Conservation (phyloP, 2,329 filamentous ascomycete genomes). For the Escovopsis sp. region DNA sequence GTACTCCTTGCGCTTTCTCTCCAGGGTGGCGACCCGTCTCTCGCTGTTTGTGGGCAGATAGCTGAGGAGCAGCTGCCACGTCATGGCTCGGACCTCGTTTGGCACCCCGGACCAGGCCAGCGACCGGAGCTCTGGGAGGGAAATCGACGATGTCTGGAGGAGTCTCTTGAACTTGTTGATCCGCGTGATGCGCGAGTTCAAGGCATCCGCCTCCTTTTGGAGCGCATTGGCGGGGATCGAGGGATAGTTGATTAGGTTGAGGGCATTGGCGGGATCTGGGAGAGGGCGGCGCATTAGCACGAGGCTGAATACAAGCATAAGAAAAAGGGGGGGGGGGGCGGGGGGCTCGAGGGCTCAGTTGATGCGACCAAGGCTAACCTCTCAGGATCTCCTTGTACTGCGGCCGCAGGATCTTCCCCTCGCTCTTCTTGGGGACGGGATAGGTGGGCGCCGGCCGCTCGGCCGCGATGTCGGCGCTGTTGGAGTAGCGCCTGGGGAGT, state of each 20-base stretch:
- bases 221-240: constrained; percentile 57
- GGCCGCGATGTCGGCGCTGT: constrained; percentile 89
- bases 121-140: constrained; percentile 66
- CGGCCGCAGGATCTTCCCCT: constrained; percentile 88
- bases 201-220: constrained; percentile 70
- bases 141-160: constrained; percentile 80
- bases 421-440: constrained; percentile 73
- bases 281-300: constrained; percentile 4
- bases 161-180: constrained; percentile 99
- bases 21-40: constrained; percentile 72
- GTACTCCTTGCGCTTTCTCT: constrained; percentile 93
- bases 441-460: constrained; percentile 74
- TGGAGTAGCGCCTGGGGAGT: constrained; percentile 48
- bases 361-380: no score
- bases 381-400: constrained; percentile 94
- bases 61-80: constrained; percentile 92
- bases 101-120: constrained; percentile 91
- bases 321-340: no score
- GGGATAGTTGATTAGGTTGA: constrained; percentile 87
- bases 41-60: constrained; percentile 97
- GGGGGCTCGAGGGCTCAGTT: no score
- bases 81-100: constrained; percentile 91
- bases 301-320: neutral
- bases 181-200: constrained; percentile 75
- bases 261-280: constrained; percentile 73